Base-by-base conservation (phyloP, 306 rosid genomes). In the Begonia masoniana region DNA sequence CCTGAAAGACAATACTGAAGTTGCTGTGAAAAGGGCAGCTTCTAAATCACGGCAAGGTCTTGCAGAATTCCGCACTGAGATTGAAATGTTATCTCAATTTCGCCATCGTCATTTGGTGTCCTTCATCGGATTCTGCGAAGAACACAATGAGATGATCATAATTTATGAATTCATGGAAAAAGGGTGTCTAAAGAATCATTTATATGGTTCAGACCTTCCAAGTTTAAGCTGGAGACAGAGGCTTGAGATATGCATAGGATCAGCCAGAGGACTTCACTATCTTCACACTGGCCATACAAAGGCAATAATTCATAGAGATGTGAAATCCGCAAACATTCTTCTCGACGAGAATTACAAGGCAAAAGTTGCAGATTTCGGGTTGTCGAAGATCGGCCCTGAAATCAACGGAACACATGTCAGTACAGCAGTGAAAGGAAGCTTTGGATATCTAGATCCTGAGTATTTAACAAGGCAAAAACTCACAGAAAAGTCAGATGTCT, bases 391-490 rank as follows among this genome's bases (percentile, higher is more conserved):
- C 1, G 87, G 85, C 48, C 94, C 94, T 0, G 87, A 74, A 65
- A 67, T 74, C 14, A 77, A 80, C 13, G 41, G 72, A 55, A 72
- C 78, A 2, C 80, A 83, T 54, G 94, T 83, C 19, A 83, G 87
- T 55, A 83, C 93, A 12, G 84, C 76, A 13, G 93, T 83, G 4
- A 79, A 74, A 56, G 93, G 93, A 52, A 83, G 87, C 52, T 83
- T 83, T 26, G 93, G 93, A 54, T 83, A 79, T 61, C 82, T 83
- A n/a, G 93, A 83, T 77, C 94, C 94, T 0, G 81, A 79, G 69
- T 80, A 83, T 65, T 68, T 83, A 46, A 77, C 68, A 4, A 80
- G 61, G 54, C 82, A 77, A 45, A 82, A 73, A 15, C 73, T 83
- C 45, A 80, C 87, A 3, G 87, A 79, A 50, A 83, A 83, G 58